These are phyloP conservation scores for Verticillium klebahnii DNA, from an alignment of 2,329 filamentous ascomycete genomes.

Conservation along the genomic window DNA sequence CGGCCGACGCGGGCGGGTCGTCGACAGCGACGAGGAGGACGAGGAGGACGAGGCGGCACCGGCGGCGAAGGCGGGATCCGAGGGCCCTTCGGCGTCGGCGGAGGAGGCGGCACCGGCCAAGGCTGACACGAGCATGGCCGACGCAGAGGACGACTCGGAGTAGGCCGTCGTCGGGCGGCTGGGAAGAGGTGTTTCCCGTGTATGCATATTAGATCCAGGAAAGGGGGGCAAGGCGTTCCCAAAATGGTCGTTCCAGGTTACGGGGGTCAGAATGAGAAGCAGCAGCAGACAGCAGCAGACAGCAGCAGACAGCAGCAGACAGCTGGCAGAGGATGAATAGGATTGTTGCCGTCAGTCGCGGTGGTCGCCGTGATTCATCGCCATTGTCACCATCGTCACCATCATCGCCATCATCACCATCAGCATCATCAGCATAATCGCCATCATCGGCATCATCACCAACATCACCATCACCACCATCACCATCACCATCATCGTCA, in stretches of 20 bases:
- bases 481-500: no score
- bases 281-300: no score
- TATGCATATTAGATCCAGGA: background rate
- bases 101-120: constrained; percentile 20
- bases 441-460: no score
- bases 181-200: background rate
- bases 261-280: no score
- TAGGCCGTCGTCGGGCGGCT: constrained; percentile 2
- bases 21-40: constrained; percentile 53
- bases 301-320: no score
- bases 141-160: constrained; percentile 27
- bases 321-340: no score
- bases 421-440: no score
- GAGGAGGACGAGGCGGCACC: constrained; percentile 26
- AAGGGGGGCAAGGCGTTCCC: background rate
- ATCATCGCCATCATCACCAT: no score
- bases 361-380: no score
- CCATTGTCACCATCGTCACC: no score
- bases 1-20: constrained; percentile 39
- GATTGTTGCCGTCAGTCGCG: background rate
- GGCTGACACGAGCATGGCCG: constrained; percentile 36
- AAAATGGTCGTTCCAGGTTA: background rate
- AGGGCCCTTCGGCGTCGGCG: constrained; percentile 20
- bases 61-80: constrained; percentile 16
- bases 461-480: no score